Evolutionary conservation across 2,329 filamentous ascomycete genomes (phyloP).

Genomic region (Geosmithia morbida): DNA sequence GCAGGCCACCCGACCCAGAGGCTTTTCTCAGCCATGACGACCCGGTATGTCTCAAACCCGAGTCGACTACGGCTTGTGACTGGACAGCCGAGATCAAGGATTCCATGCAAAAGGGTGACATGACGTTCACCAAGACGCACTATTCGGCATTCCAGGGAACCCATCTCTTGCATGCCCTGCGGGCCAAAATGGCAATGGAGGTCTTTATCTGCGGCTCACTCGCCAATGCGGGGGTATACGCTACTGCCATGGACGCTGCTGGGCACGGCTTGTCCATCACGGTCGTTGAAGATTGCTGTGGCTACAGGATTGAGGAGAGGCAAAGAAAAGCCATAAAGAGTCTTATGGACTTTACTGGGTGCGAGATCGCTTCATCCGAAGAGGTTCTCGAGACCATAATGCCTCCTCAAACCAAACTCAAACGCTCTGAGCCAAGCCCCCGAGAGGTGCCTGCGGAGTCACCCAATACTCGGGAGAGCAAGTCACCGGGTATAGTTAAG

Average conservation of each 20-base stretch:
- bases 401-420: not conserved
- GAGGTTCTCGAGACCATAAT: conserved; percentile 32
- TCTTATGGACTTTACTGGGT: conserved; percentile 63
- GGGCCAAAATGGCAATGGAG: conserved; percentile 79
- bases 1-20: conserved; percentile 17
- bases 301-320: conserved; percentile 55
- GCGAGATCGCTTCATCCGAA: conserved; percentile 44
- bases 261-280: conserved; percentile 79
- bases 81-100: conserved; percentile 26
- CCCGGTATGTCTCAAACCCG: conserved; percentile 24
- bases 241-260: conserved; percentile 81
- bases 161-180: conserved; percentile 57
- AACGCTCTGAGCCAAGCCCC: conserved; percentile 1
- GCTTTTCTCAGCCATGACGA: conserved; percentile 29
- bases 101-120: conserved; percentile 31
- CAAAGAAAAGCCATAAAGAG: conserved; percentile 57
- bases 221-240: conserved; percentile 78
- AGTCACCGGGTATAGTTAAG: conserved; percentile 13
- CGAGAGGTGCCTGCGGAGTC: conserved; percentile 1
- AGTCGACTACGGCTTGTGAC: conserved; percentile 28
- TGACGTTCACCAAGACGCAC: conserved; percentile 51
- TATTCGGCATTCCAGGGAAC: conserved; percentile 81
- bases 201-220: conserved; percentile 79
- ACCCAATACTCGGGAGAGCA: conserved; percentile 4
- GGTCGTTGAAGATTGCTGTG: conserved; percentile 77